Percentiles rank a stretch among this genome's conserved stretches.
phyloP scores from a whole-genome alignment of 2,329 filamentous ascomycete species.

The Leptosphaerulina australis region DNA sequence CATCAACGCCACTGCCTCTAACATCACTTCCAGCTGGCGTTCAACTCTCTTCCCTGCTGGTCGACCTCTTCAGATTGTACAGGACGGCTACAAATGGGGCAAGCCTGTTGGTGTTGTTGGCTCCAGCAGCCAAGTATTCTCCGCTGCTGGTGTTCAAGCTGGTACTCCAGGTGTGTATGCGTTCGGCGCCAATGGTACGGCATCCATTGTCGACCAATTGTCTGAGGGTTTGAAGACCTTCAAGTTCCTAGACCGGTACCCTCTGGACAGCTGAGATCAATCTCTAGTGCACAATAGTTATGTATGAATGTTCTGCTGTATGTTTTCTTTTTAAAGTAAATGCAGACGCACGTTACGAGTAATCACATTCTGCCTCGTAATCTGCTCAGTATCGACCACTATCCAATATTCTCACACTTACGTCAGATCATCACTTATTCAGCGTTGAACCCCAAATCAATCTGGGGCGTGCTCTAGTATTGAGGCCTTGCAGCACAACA shows the following conservation, averaged over 20 bases:
- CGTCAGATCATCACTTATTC: not conserved
- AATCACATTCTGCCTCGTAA: not conserved
- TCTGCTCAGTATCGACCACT: not conserved
- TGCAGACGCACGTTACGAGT: not conserved
- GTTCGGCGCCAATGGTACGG: slow-evolving; percentile 20
- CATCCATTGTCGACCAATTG: slow-evolving; percentile 29
- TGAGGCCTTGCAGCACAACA: slow-evolving; percentile 1
- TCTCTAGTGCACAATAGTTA: not conserved
- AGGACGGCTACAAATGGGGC: slow-evolving; percentile 69
- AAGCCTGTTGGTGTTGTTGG: slow-evolving; percentile 71
- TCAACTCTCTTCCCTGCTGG: slow-evolving; percentile 68
- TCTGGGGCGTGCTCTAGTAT: not conserved
- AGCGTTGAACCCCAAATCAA: not conserved
- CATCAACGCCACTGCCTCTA: slow-evolving; percentile 33
- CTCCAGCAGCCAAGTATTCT: slow-evolving; percentile 48
- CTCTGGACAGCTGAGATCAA: slow-evolving; percentile 55
- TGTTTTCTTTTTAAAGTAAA: not conserved
- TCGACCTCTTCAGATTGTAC: slow-evolving; percentile 67
- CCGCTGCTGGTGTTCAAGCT: slow-evolving; percentile 53
- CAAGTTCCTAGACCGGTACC: slow-evolving; percentile 69
- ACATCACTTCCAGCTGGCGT: slow-evolving; percentile 26
- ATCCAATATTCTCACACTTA: not conserved
- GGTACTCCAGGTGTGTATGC: slow-evolving; percentile 49
- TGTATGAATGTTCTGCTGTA: not conserved
- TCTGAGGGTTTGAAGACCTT: slow-evolving; percentile 66